Percentiles rank a stretch among this genome's conserved stretches.
phyloP scores from a whole-genome alignment of 805 yeast species.

The Geotrichum ghanense region DNA sequence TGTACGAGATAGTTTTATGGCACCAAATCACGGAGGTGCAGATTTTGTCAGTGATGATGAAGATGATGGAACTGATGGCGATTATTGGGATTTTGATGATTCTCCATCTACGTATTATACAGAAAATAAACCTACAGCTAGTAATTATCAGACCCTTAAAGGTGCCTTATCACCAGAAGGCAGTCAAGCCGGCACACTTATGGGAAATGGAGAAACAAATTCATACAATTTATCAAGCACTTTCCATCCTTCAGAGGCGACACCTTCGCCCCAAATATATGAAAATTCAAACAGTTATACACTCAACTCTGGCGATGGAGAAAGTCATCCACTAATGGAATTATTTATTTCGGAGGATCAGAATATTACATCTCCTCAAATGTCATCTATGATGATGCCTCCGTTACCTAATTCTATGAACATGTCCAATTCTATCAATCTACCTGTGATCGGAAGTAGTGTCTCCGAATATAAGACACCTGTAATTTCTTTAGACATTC shows the following conservation, averaged over 20 bases:
- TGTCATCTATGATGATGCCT: neutral
- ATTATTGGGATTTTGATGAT: constrained; percentile 77
- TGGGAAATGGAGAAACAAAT: neutral
- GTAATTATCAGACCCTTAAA: neutral
- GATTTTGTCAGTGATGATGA: constrained; percentile 13
- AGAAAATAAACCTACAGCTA: neutral
- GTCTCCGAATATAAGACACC: neutral
- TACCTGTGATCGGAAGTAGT: neutral
- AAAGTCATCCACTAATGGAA: constrained; percentile 7
- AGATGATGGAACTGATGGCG: constrained; percentile 32
- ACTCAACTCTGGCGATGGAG: neutral
- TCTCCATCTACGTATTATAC: neutral
- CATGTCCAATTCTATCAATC: neutral
- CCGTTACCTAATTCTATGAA: no score
- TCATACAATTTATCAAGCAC: neutral
- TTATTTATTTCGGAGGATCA: constrained; percentile 63
- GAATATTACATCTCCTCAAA: constrained; percentile 42
- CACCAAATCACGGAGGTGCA: constrained; percentile 19
- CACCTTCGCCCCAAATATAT: neutral
- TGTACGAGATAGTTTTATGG: constrained; percentile 29
- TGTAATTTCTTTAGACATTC: constrained; percentile 24
- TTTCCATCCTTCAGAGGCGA: neutral
- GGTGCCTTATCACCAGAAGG: neutral
- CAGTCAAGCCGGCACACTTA: neutral
- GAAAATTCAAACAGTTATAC: neutral